Conservation (phyloP, 2,329 filamentous ascomycete genomes). For the Sporothrix humicola region DNA sequence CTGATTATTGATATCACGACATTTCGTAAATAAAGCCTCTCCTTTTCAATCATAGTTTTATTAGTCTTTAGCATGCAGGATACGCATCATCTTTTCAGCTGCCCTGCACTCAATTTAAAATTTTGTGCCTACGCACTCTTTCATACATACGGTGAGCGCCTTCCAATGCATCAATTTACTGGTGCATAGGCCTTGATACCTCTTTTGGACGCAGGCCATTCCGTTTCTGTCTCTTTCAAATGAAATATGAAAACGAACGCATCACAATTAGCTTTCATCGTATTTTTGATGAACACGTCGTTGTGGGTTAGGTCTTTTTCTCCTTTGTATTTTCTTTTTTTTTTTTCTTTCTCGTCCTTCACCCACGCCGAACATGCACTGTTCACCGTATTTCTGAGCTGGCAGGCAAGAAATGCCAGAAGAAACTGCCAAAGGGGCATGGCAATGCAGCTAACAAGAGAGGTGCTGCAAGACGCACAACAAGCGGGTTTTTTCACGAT, state of each 20-base stretch:
- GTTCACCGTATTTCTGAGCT: constrained; percentile 22
- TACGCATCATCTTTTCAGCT: constrained; percentile 16
- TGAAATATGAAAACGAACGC: too few species aligned
- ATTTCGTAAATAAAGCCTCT: background rate
- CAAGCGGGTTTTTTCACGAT: constrained; percentile 15
- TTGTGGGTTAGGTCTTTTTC: background rate
- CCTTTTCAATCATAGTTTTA: background rate
- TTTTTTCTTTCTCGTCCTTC: background rate
- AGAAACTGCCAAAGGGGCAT: background rate
- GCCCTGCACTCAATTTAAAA: constrained; percentile 21
- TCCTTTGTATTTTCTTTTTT: too few species aligned
- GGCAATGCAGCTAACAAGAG: background rate
- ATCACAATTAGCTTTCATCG: background rate
- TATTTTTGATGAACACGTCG: constrained; percentile 12
- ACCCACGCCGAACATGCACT: constrained; percentile 5
- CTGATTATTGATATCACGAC: background rate
- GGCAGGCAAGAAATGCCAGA: constrained; percentile 3
- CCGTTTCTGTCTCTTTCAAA: background rate
- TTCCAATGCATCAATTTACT: constrained; percentile 1
- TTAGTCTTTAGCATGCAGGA: background rate
- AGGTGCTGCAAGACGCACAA: background rate
- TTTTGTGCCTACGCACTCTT: background rate
- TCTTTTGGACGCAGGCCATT: background rate
- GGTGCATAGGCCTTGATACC: background rate
- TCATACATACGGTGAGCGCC: background rate